These are phyloP conservation scores for Rhodotorula sp. DNA, from an alignment of 1,284 basidiomycete species.

Conservation along the genomic window DNA sequence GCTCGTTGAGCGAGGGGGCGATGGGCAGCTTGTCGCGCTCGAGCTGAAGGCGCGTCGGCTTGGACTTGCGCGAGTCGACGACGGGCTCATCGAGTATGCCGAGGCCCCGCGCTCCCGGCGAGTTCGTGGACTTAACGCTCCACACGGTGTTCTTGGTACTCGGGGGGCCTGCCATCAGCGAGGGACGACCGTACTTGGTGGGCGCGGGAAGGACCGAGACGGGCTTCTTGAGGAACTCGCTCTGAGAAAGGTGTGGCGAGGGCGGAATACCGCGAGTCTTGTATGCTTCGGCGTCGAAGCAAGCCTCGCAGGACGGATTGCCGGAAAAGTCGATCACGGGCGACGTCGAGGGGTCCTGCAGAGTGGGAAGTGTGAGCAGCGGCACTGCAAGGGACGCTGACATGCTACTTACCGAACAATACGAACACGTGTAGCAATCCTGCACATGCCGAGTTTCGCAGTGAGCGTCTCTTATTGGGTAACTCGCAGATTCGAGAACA, in stretches of 20 bases:
- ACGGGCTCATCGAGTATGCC: too few species aligned
- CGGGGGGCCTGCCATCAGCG: background rate
- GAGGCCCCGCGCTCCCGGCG: too few species aligned
- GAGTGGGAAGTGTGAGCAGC: too few species aligned
- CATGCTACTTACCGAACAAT: constrained; percentile 18
- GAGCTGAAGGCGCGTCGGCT: constrained; percentile 8
- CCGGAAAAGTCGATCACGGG: constrained; percentile 35
- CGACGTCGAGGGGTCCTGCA: constrained; percentile 9
- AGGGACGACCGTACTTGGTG: constrained; percentile 25
- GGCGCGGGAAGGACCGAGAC: constrained; percentile 20
- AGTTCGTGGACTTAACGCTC: background rate
- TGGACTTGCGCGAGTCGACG: background rate
- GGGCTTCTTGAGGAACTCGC: constrained; percentile 1
- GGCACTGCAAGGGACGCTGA: too few species aligned
- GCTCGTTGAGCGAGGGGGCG: constrained; percentile 30
- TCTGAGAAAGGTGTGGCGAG: constrained; percentile 23
- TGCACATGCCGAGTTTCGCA: background rate
- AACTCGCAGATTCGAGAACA: too few species aligned
- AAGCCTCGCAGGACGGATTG: constrained; percentile 32
- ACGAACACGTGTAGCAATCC: constrained; percentile 35
- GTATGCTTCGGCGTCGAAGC: constrained; percentile 39
- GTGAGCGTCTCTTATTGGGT: too few species aligned
- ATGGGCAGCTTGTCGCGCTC: constrained; percentile 36
- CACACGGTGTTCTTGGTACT: constrained; percentile 5
- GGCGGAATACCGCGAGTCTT: constrained; percentile 22